These are phyloP conservation scores for Linderina pennispora DNA, from an alignment of 192 early-diverging fungal genomes.

Conservation along the genomic window DNA sequence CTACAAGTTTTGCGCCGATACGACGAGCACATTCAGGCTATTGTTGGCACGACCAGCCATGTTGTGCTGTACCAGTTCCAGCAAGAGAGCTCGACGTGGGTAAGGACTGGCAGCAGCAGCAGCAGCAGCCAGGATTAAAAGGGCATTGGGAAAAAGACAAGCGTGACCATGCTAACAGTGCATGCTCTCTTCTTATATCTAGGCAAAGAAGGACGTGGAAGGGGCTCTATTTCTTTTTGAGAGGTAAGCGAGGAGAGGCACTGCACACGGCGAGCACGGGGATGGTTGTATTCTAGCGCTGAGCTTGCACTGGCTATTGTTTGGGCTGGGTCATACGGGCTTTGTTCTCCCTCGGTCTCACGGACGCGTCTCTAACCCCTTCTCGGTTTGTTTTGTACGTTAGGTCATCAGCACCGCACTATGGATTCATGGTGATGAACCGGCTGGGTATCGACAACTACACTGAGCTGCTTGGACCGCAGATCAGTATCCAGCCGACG, in stretches of 20 bases:
- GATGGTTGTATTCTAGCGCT: too few relatives aligned
- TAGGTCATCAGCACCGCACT: conserved; percentile 50
- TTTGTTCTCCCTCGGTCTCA: too few relatives aligned
- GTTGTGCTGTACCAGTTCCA: conserved; percentile 90
- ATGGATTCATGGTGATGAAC: conserved; percentile 85
- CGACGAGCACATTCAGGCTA: conserved; percentile 68
- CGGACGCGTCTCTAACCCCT: too few relatives aligned
- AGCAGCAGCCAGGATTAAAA: background rate
- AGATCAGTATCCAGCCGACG: conserved; percentile 74
- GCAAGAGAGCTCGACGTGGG: conserved; percentile 63
- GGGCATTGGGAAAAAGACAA: background rate
- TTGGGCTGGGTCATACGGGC: too few relatives aligned
- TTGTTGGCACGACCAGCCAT: conserved; percentile 80
- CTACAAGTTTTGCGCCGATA: conserved; percentile 77
- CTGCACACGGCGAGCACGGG: too few relatives aligned
- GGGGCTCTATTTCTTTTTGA: conserved; percentile 87
- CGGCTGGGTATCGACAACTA: conserved; percentile 80
- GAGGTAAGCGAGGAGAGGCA: conserved; percentile 42
- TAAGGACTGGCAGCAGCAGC: too few relatives aligned
- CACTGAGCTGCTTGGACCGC: conserved; percentile 55
- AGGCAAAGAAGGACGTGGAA: conserved; percentile 87
- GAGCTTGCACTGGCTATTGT: too few relatives aligned
- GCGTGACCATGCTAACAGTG: conserved; percentile 1
- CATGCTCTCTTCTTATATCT: too few relatives aligned
- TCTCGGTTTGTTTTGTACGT: too few relatives aligned